phyloP scores from a whole-genome alignment of 139 green algal species.

The Haematococcus lacustris region DNA sequence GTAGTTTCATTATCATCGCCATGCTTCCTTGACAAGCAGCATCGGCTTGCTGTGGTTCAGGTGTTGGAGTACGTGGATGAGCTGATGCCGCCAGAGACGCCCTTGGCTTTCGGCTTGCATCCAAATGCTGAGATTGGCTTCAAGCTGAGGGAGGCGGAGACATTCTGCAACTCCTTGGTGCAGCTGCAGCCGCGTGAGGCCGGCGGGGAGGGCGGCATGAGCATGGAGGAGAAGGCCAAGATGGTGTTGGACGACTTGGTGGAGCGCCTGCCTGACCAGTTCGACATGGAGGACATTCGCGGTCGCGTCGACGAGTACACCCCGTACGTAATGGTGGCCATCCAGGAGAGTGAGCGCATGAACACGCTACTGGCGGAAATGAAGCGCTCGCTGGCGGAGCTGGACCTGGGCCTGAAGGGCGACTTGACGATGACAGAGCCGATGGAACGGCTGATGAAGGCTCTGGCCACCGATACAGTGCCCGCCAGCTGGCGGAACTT shows the following conservation, averaged over 20 bases:
- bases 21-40: too few species aligned
- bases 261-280: conserved; percentile 68
- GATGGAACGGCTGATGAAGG: conserved; percentile 77
- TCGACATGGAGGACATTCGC: conserved; percentile 72
- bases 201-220: conserved; percentile 55
- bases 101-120: conserved; percentile 80
- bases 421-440: conserved; percentile 86
- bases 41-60: too few species aligned
- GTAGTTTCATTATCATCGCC: too few species aligned
- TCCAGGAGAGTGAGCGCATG: conserved; percentile 87
- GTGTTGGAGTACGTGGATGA: conserved; percentile 78
- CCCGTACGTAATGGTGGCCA: conserved; percentile 86
- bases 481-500: conserved; percentile 66
- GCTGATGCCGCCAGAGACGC: conserved; percentile 70
- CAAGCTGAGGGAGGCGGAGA: conserved; percentile 78
- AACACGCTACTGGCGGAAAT: conserved; percentile 80
- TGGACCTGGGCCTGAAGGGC: conserved; percentile 86
- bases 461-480: conserved; percentile 61
- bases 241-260: conserved; percentile 78
- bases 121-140: conserved; percentile 90
- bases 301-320: conserved; percentile 66
- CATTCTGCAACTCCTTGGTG: conserved; percentile 65
- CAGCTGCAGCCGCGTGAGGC: conserved; percentile 65
- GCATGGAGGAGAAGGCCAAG: conserved; percentile 75
- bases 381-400: conserved; percentile 71